phyloP scores from a whole-genome alignment of 768 basidiomycete species.

The Filobasidium wieringae region DNA sequence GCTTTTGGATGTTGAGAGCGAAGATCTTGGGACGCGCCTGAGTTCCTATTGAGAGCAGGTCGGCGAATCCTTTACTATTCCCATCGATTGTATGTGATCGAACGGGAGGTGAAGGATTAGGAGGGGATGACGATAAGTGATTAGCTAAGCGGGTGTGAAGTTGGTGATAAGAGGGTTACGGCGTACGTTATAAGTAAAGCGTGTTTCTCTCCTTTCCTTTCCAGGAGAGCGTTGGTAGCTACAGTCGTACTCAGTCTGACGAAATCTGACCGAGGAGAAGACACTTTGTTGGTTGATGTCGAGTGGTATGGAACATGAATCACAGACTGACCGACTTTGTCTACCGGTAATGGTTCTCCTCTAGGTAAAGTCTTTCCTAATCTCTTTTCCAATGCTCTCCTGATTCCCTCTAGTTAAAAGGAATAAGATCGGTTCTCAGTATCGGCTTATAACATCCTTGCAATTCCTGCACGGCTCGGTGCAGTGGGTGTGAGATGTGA shows the following conservation, averaged over 20 bases:
- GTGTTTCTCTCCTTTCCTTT: conserved; percentile 85
- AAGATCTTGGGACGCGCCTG: conserved; percentile 91
- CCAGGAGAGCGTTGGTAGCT: conserved; percentile 88
- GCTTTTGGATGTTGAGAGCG: conserved; percentile 65
- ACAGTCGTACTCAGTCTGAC: conserved; percentile 88
- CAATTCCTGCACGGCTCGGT: background rate
- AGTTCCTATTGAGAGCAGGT: conserved; percentile 84
- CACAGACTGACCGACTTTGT: conserved; percentile 28
- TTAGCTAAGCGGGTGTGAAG: background rate
- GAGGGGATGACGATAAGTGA: background rate
- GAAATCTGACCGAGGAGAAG: conserved; percentile 54
- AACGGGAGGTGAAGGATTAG: background rate
- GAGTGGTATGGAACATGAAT: too few species aligned
- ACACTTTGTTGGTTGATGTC: background rate
- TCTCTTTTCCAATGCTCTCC: conserved; percentile 68
- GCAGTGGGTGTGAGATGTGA: background rate
- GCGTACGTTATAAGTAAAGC: conserved; percentile 72
- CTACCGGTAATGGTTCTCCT: conserved; percentile 48
- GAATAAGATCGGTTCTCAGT: background rate
- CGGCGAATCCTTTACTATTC: conserved; percentile 42
- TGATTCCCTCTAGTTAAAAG: conserved; percentile 58
- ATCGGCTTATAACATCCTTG: background rate
- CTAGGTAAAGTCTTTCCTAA: conserved; percentile 59
- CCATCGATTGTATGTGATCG: background rate
- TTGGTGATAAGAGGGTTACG: background rate